Base-by-base conservation (phyloP, 345 rosid genomes). In the Brassica rapa region DNA sequence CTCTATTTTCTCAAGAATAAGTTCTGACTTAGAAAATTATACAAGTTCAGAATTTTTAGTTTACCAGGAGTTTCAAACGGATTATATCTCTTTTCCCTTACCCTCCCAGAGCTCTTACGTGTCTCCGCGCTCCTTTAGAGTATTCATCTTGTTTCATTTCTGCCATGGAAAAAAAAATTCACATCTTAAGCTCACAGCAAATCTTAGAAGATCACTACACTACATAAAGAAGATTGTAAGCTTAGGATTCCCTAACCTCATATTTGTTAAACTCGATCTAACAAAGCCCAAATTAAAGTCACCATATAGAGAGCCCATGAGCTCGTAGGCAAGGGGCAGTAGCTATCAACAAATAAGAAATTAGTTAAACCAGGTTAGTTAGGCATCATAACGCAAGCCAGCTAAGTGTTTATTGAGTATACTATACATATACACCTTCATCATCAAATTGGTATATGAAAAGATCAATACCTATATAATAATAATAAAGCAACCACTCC, bases 221-320 rank as follows among this genome's bases (percentile, higher is more conserved):
- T 73, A 49, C 2, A 49, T 25, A 21, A 35, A 68, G 23, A 29
- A 39, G 6, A 9, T 16, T 35, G 43, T 35, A 49, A 41, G 46
- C 49, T 51, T 35, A 77, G 61, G 29, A 9, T 62, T 68, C n/a
- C 35, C 49, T 43, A 32, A 65, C 41, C 64, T 53, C 29, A 70
- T 39, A 62, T 68, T 68, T 37, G 46, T 27, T 51, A 60, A 66
- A 73, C 15, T 35, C 66, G 24, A 62, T 68, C 71, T 19, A 63
- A 74, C 56, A 41, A 46, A 75, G 29, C 69, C 83, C 83, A 70
- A 70, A 66, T 62, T 63, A 60, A 65, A 62, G 30, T 75, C 35
- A 32, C 39, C 80, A 53, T 57, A 37, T 0, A 70, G 69, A 62
- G 39, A 75, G 68, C 63, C 69, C 80, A 80, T 57, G 68, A 62